Evolutionary conservation across 2,329 filamentous ascomycete genomes (phyloP).

Genomic region (Xylariaceae sp.): DNA sequence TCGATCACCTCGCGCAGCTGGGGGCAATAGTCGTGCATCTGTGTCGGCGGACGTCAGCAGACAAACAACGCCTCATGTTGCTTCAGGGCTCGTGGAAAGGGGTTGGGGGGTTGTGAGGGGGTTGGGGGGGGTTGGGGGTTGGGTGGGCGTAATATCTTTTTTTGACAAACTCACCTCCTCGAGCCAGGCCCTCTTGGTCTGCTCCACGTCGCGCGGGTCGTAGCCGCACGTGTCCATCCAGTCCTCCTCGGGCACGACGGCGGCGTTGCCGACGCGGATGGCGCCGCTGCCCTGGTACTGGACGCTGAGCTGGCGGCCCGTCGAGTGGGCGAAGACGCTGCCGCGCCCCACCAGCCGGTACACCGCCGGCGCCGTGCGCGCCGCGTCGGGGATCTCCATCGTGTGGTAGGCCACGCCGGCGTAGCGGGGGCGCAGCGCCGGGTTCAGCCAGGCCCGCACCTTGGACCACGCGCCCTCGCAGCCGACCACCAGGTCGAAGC

Average conservation of each 20-base stretch:
- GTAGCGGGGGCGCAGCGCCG: constrained; percentile 34
- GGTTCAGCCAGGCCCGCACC: constrained; percentile 26
- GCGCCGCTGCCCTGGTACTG: constrained; percentile 44
- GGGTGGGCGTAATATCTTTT: no score
- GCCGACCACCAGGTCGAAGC: constrained; percentile 32
- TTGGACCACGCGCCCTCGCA: constrained; percentile 32
- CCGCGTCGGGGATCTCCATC: constrained; percentile 33
- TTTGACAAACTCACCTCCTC: neutral
- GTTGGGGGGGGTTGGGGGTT: no score
- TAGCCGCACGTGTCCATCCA: constrained; percentile 37
- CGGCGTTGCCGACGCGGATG: constrained; percentile 30
- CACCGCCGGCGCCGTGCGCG: constrained; percentile 34
- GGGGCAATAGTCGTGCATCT: constrained; percentile 32
- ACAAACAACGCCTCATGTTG: no score
- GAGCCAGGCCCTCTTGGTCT: constrained; percentile 21
- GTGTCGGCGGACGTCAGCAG: constrained; percentile 16
- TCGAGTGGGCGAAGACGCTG: constrained; percentile 34
- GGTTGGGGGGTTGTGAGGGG: no score
- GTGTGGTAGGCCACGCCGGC: constrained; percentile 37
- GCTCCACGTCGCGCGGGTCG: constrained; percentile 31
- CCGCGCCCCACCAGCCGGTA: constrained; percentile 38
- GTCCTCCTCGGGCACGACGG: constrained; percentile 29
- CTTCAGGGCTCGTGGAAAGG: no score
- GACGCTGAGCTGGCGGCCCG: constrained; percentile 31
- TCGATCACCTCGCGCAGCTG: constrained; percentile 34